A percentile compares a stretch with the other conserved stretches of the same genome.
Conservation (phyloP, 257 asterid species). For the Verbena officinalis region DNA sequence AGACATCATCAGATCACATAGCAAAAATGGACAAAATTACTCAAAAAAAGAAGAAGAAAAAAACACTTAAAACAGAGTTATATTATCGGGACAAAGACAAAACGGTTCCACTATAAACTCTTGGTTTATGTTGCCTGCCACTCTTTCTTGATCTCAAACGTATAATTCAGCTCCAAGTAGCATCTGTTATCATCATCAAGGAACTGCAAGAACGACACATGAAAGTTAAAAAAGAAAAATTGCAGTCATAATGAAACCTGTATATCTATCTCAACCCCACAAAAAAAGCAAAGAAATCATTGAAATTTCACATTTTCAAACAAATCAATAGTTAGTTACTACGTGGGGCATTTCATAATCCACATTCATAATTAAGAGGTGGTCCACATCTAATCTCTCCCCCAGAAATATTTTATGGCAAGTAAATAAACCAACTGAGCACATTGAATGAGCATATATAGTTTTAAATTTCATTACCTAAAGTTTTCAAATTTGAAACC, state of each 20-base stretch:
- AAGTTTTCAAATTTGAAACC: neutral
- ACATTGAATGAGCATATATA: constrained; percentile 7
- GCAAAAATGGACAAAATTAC: constrained; percentile 31
- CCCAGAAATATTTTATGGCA: constrained; percentile 12
- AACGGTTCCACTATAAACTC: constrained; percentile 23
- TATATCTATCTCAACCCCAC: too few relatives aligned
- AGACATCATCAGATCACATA: constrained; percentile 29
- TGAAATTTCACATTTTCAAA: neutral
- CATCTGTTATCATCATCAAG: constrained; percentile 90
- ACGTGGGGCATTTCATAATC: constrained; percentile 15
- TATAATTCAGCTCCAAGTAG: constrained; percentile 95
- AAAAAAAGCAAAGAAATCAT: too few relatives aligned
- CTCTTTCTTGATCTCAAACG: constrained; percentile 91
- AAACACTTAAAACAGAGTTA: constrained; percentile 31
- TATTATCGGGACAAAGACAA: constrained; percentile 29
- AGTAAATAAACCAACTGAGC: neutral
- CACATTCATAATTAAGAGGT: constrained; percentile 24
- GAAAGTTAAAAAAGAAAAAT: neutral
- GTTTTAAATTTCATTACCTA: constrained; percentile 1
- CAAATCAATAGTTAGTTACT: neutral
- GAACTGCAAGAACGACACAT: constrained; percentile 51
- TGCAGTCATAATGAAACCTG: neutral
- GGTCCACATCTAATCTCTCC: constrained; percentile 22
- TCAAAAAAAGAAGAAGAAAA: constrained; percentile 1
- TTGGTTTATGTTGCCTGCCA: constrained; percentile 56